Base-by-base conservation (phyloP, 345 rosid species). In the Salix suchowensis region DNA sequence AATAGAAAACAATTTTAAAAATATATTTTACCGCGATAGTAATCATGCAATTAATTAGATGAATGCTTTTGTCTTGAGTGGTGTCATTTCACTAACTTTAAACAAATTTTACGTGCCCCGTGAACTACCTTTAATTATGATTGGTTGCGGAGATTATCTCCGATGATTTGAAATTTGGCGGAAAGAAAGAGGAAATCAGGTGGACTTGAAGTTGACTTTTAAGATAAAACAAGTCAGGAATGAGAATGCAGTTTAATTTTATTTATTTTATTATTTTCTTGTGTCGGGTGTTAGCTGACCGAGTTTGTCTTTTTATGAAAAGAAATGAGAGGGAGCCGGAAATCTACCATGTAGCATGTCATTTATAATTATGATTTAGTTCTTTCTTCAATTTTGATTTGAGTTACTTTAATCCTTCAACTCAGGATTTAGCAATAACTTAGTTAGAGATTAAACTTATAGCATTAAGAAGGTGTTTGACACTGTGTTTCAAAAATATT, bases 1-100 rank as follows among this genome's bases (percentile, higher is more conserved):
- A 16, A 48, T 40, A 40, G 2, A 40, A 40, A 40, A 40, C 11
- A 40, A 1, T 40, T 40, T 40, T 40, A 40, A 2, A 16, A 16
- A 16, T 1, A 50, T 19, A 5, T 16, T 5, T 15, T 6, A 50
- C 55, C 0, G 4, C n/a, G 2, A 5, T 18, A 6, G 1, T 23
- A 55, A 52, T 7, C 9, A 52, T 21, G 19, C 58, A 0, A 34
- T 2, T 13, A 11, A 12, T 9, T 21, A 15, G 26, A 34, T 64
- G 64, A 66, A 75, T 68, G 78, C 55, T 52, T 16, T 19, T 28
- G 44, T 24, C 26, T 66, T 24, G 21, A 79, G 64, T 52, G 24
- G 30, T 52, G 75, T 76, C 73, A 76, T 52, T 75, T 68, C 82
- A 71, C 40, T 37, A 37, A 40, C 72, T 78, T 68, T 75, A 21